Evolutionary conservation across 352 stramenopile species (phyloP).

Genomic region (Globisporangium spinosum): DNA sequence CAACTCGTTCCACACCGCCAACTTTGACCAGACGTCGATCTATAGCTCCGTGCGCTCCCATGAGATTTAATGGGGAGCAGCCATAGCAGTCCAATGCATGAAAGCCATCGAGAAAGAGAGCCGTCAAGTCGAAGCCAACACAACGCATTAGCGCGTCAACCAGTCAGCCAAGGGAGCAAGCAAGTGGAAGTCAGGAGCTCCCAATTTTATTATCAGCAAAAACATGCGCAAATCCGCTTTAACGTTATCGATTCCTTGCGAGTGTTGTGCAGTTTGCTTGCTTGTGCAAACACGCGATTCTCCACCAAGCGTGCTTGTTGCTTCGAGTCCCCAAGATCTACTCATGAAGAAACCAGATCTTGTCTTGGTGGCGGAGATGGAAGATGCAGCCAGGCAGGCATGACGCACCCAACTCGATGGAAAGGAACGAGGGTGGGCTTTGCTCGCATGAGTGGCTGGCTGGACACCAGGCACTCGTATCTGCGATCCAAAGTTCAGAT

Average conservation of each 20-base stretch:
- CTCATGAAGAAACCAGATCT: too few relatives aligned
- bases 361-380: too few relatives aligned
- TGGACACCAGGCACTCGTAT: too few relatives aligned
- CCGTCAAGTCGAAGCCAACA: not conserved
- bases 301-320: too few relatives aligned
- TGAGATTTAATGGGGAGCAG: slow-evolving; percentile 18
- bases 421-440: too few relatives aligned
- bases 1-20: slow-evolving; percentile 79
- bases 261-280: not conserved
- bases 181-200: not conserved
- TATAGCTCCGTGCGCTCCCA: slow-evolving; percentile 40
- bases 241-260: not conserved
- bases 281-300: not conserved
- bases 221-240: not conserved
- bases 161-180: not conserved
- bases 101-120: not conserved
- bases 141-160: not conserved
- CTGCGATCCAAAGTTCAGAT: too few relatives aligned
- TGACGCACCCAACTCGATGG: too few relatives aligned
- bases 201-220: not conserved
- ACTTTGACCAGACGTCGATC: slow-evolving; percentile 70
- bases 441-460: too few relatives aligned
- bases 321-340: too few relatives aligned
- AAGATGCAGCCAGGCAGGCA: too few relatives aligned
- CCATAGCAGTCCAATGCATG: not conserved